Conservation (phyloP, 78 protist genomes). For the Creolimax fragrantissima region DNA sequence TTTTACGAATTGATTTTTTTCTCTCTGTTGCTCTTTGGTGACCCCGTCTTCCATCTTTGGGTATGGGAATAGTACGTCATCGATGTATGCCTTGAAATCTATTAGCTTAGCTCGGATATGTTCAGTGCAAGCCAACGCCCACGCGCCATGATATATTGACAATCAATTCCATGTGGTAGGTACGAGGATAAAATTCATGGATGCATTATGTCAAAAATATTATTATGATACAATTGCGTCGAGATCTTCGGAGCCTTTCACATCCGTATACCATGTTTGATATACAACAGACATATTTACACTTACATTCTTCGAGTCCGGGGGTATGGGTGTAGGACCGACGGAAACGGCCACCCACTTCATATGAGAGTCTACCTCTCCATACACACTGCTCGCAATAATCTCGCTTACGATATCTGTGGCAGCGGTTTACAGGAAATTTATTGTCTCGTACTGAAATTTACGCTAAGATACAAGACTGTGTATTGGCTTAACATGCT, state of each 20-base stretch:
- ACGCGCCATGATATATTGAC: too few species aligned
- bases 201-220: too few species aligned
- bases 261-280: too few species aligned
- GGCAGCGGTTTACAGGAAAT: background rate
- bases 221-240: too few species aligned
- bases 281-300: too few species aligned
- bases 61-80: background rate
- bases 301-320: background rate
- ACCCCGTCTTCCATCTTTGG: background rate
- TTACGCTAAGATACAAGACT: background rate
- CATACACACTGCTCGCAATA: background rate
- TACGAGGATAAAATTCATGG: too few species aligned
- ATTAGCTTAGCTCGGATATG: background rate
- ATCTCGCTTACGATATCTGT: background rate
- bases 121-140: too few species aligned
- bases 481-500: background rate
- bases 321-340: background rate
- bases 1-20: background rate
- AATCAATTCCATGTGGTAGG: too few species aligned
- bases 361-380: background rate
- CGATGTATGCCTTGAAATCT: background rate
- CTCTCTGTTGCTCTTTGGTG: background rate
- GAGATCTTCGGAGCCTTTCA: too few species aligned
- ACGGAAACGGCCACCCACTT: background rate
- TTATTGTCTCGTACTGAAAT: background rate